Evolutionary conservation across 129 eudicot genomes (phyloP), one percentile per base, ranked within the genome.

Genomic region (Heracleum sosnowskyi): DNA sequence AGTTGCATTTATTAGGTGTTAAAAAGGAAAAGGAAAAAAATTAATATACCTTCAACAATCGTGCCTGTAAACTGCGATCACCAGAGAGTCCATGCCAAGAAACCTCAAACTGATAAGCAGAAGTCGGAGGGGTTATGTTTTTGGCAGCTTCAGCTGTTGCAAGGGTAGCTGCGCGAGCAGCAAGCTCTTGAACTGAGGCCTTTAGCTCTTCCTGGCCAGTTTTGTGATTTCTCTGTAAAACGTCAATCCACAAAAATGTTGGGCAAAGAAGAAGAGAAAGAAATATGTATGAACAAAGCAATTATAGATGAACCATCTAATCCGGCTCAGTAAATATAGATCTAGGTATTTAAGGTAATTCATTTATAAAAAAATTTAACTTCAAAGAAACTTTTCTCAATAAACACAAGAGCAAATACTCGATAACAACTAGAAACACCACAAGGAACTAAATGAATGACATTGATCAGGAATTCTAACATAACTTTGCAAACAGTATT

Each of bases 81-180:
- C 96, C 97, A 83, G 87, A 86, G 53, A 92, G 82, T 78, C 99
- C 97, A 40, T 91, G 90, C 99, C 99, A 95, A 51, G 95, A 87
- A 85, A 79, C 86, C 86, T 95, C 97, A 85, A 95, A 95, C 83
- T 95, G 97, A 83, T 88, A 95, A 26, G 99, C 97, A 2, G 99
- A 84, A 83, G 83, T 86, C 41, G 99, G 99, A 9, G 96, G 83
- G 28, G 74, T 80, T 73, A 95, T 92, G 78, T 87, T 88, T 83
- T 87, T 92, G 69, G 92, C 92, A 77, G 97, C 97, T 83, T 95
- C 97, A 68, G 88, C 83, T 77, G 79, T 82, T 2, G 99, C 99
- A 81, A 92, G 94, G 81, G 85, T 83, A 66, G 97, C 98, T 60
- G 98, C 97, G 37, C 97, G 87, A 46, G 91, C 88, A 80, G 99